Evolutionary conservation across 768 basidiomycete species (phyloP), one percentile per base, ranked within the genome.

Genomic region (Zangia roseola): DNA sequence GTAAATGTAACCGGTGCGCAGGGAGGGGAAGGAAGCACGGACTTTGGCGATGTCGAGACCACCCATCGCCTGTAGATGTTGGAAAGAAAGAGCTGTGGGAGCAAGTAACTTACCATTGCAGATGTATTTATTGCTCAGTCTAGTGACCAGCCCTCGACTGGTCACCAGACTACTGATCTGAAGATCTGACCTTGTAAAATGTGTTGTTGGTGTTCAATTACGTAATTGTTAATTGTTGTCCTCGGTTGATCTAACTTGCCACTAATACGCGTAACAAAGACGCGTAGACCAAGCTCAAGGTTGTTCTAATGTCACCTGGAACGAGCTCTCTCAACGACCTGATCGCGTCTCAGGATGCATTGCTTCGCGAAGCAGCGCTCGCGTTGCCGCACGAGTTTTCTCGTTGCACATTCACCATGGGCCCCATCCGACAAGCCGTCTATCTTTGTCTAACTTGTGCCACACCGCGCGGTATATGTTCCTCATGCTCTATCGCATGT

Each of bases 401-500:
- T 17, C 76, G 79, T 45, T 88, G 86, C 57, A 83, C 86, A 6
- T 84, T 82, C 62, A 58, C 69, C 35, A 65, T 81, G 53, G 84
- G 86, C 0, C 69, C 72, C 19, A 67, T 88, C 52, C 82, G 84
- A 48, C 91, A 94, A 68, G 83, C 88, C 0, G 82, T 92, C 10
- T 89, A 92, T 64, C 81, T 91, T 45, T 94, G 91, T 61, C 67
- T 83, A 9, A 84, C 87, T 1, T 94, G 91, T 62, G 74, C 78
- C 20, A 75, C 76, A 43, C 74, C 77, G 19, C 80, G 81, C 46
- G 89, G 89, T 17, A 72, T 92, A 48, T 92, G 91, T 56, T 80
- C 86, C 14, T 86, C 91, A 7, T 94, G 91, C 69, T 90, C 88
- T 24, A 78, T 92, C 43, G 87, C 90, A 20, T 94, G 91, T 62